Base-by-base conservation (phyloP, 2,329 filamentous ascomycete genomes). In the Colletotrichum cordylinicola region DNA sequence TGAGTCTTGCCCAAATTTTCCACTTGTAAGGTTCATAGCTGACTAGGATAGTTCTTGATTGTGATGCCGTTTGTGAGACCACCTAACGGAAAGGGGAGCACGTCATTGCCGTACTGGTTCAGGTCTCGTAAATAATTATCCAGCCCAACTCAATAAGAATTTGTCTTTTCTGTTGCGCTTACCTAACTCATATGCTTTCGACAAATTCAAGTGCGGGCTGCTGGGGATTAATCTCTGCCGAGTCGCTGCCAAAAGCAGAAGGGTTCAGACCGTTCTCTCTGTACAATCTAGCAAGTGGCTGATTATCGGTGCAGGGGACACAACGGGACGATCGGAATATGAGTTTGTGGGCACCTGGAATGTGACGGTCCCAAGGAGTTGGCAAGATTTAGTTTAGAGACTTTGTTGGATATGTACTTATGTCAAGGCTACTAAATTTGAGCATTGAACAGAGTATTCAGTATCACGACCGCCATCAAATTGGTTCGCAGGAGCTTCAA, bases 61-160 rank as follows among this genome's bases (percentile, higher is more conserved):
- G 55, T 76, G 4, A 76, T 76, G 74, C 74, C 67, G 2, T 76
- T 76, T 6, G 71, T 74, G 13, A 31, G 74, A 21, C 74, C 71
- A 1, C 71, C 74, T 2, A 70, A 74, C 7, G 74, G 74, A 7
- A 75, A 71, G 27, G 74, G 74, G 18, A 67, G 67, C 39, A 77
- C 71, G 3, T 77, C 74, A 24, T 37, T 76, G 27, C 74, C 71
- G 0, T 71, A 74, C n/a, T 75, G 74, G 74, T 61, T 52, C 43
- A 52, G 2, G 0, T 21, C 43, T 52, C n/a, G 43, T 52, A 52
- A 52, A 52, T 52, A 52, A 52, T 52, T 21, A 52, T 52, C 43
- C 43, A 21, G 43, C 6, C 43, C 10, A 9, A 52, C 43, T 52
- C 43, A 52, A 52, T 21, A 10, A 52, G 6, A 21, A 52, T 52